Conservation (phyloP, 352 stramenopile species). For the Achlya hypogyna region DNA sequence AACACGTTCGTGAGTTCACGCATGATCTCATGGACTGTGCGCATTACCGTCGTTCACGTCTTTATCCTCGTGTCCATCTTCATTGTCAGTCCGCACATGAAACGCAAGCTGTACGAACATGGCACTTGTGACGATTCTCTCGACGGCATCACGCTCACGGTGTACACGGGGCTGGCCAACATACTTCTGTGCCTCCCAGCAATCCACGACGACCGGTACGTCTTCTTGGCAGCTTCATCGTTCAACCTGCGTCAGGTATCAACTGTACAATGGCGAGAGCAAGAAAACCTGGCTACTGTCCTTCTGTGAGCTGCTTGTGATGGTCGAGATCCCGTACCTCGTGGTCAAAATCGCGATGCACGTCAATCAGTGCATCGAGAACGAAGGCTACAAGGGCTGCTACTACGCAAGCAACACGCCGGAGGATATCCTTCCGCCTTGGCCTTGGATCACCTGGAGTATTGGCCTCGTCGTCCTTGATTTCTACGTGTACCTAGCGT, state of each 20-base stretch:
- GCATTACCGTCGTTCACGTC: conserved; percentile 50
- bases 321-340: conserved; percentile 64
- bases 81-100: conserved; percentile 35
- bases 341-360: conserved; percentile 44
- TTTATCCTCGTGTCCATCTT: conserved; percentile 41
- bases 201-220: conserved; percentile 45
- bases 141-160: conserved; percentile 35
- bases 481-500: conserved; percentile 44
- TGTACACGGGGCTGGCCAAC: conserved; percentile 50
- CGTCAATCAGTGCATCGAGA: conserved; percentile 24
- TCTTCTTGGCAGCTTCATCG: conserved; percentile 27
- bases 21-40: conserved; percentile 66
- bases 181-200: conserved; percentile 58
- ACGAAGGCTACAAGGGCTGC: conserved; percentile 21
- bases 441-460: conserved; percentile 29
- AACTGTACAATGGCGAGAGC: conserved; percentile 3
- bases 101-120: conserved; percentile 29
- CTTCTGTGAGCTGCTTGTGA: conserved; percentile 67
- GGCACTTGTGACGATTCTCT: conserved; percentile 51
- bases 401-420: conserved; percentile 29
- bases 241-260: background rate
- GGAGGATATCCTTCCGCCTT: conserved; percentile 29
- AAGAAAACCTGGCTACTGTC: conserved; percentile 62
- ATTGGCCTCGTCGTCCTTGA: conserved; percentile 43
- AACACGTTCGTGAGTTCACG: conserved; percentile 66